Base-by-base conservation (phyloP, 2,329 filamentous ascomycete genomes). In the Penicillium sp. region DNA sequence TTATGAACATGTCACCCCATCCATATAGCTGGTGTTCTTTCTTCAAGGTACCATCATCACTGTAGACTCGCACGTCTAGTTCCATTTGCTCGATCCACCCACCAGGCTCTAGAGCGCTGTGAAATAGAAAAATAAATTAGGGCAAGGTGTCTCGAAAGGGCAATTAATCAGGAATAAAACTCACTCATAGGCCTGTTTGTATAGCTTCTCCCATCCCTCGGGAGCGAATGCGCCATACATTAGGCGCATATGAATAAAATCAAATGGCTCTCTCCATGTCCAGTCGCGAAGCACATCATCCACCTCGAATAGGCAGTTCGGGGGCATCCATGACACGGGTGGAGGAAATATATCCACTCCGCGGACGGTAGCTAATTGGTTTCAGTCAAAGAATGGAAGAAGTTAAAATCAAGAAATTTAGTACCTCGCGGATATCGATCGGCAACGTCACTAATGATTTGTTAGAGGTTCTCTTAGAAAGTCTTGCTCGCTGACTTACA, bases 261-360 rank as follows among this genome's bases (percentile, higher is more conserved):
- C 65, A 46, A 68, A 67, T 7, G 60, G 52, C 14, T 65, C 56
- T 46, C 43, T 46, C 55, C 58, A 64, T 37, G 58, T 64, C 65
- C 65, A 67, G 3, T 59, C 51, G 14, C 57, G 58, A 36, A 62
- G 58, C 1, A 60, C 50, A 57, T 69, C 66, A 35, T 67, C 61
- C n/a, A 69, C 61, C 40, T 67, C 65, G 51, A 68, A 68, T 19
- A 60, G 28, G 38, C 60, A 66, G 51, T 69, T 69, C 5, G 67
- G 65, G 12, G 66, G 63, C 48, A 61, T 60, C 64, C 64, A 68
- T 10, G 46, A 38, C 4, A 55, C 51, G 0, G 60, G 60, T 5
- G 60, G 60, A 1, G 60, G 60, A 17, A 65, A 67, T 10, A 68
- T 56, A 44, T 68, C 66, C 30, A 68, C 63, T 5, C 60, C 60